These are phyloP conservation scores for Helenozyma rhizophorensis DNA, from an alignment of 805 yeast genomes.

Conservation along the genomic window DNA sequence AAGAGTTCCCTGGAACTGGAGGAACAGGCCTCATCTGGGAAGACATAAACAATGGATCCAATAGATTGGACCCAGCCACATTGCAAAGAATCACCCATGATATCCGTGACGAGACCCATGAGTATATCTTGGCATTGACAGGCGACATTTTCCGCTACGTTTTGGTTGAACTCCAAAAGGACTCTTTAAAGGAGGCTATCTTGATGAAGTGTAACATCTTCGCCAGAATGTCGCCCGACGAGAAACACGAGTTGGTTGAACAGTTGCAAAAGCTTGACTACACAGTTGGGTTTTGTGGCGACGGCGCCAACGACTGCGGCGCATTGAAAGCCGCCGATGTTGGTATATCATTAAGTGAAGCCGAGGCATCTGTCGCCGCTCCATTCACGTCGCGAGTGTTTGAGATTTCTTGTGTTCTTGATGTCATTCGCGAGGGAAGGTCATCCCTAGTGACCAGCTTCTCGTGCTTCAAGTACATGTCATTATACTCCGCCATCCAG, in stretches of 20 bases:
- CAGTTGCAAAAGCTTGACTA: constrained; percentile 81
- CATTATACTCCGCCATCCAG: constrained; percentile 93
- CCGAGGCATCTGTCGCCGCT: constrained; percentile 98
- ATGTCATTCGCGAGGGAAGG: constrained; percentile 90
- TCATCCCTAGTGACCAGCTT: constrained; percentile 93
- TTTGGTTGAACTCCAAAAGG: constrained; percentile 49
- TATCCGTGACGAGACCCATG: constrained; percentile 22
- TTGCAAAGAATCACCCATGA: constrained; percentile 41
- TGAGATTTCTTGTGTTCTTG: constrained; percentile 88
- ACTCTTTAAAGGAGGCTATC: constrained; percentile 45
- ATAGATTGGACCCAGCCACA: constrained; percentile 60
- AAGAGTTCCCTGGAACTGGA: constrained; percentile 11
- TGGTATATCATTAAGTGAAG: constrained; percentile 92
- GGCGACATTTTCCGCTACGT: constrained; percentile 88
- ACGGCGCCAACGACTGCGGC: constrained; percentile 99
- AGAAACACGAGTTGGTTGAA: constrained; percentile 91
- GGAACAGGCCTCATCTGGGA: constrained; percentile 56
- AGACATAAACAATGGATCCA: constrained; percentile 56
- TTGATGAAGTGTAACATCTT: constrained; percentile 71
- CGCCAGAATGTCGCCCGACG: constrained; percentile 99
- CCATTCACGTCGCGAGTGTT: constrained; percentile 91
- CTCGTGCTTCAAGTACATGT: constrained; percentile 97
- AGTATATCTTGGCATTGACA: constrained; percentile 74
- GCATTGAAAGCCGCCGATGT: constrained; percentile 97
- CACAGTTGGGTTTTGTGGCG: constrained; percentile 97